Percentiles rank a stretch among this genome's conserved stretches.
These are phyloP conservation scores for Termitomyces sp. DNA, from an alignment of 768 basidiomycete genomes.

Conservation along the genomic window DNA sequence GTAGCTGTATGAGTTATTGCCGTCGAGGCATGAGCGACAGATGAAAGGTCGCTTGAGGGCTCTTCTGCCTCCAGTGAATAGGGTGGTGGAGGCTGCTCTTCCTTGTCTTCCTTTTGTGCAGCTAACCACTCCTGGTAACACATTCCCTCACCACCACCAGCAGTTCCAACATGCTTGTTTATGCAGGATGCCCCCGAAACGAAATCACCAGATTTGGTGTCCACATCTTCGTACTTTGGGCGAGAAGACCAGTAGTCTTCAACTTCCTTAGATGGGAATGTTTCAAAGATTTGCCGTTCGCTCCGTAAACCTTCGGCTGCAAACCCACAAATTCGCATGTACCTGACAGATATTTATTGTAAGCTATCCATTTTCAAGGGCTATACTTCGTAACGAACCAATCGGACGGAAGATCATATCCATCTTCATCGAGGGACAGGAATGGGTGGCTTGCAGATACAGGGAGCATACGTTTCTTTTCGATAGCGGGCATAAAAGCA, in stretches of 20 bases:
- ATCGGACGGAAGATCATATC: constrained; percentile 71
- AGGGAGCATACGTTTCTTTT: constrained; percentile 55
- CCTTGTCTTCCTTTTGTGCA: constrained; percentile 35
- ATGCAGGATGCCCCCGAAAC: constrained; percentile 22
- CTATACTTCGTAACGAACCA: constrained; percentile 46
- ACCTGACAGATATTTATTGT: constrained; percentile 34
- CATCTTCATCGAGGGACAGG: constrained; percentile 74
- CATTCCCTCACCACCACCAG: constrained; percentile 18
- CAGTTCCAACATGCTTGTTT: constrained; percentile 2
- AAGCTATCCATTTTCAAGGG: background rate
- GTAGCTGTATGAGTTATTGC: background rate
- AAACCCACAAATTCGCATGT: constrained; percentile 74
- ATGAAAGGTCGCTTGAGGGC: background rate
- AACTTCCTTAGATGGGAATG: constrained; percentile 65
- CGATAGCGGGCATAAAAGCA: constrained; percentile 70
- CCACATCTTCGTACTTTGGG: constrained; percentile 50
- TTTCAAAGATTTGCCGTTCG: constrained; percentile 56
- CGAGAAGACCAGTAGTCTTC: constrained; percentile 70
- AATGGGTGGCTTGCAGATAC: constrained; percentile 53
- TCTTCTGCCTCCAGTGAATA: constrained; percentile 54
- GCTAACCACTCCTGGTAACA: constrained; percentile 47
- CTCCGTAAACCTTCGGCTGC: constrained; percentile 63
- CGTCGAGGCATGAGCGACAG: constrained; percentile 8
- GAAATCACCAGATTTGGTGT: constrained; percentile 23
- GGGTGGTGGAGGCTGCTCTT: constrained; percentile 63